phyloP scores from a whole-genome alignment of 2,329 filamentous ascomycete genomes.

The Aspergillus phoenicis region DNA sequence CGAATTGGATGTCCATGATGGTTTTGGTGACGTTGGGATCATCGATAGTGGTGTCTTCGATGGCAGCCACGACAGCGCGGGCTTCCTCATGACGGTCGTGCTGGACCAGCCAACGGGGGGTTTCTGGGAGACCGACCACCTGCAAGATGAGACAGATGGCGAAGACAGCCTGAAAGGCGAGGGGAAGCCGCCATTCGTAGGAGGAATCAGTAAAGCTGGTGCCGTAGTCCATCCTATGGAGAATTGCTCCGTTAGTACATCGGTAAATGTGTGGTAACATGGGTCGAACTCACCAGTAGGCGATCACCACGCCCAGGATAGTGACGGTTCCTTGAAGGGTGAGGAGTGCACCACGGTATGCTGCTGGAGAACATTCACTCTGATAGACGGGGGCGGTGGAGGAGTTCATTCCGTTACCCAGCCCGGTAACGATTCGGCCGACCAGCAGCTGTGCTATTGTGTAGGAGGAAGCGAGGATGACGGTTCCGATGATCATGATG shows the following conservation, averaged over 20 bases:
- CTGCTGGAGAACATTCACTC: constrained; percentile 32
- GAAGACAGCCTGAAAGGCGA: constrained; percentile 34
- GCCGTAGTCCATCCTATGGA: constrained; percentile 42
- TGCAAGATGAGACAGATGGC: constrained; percentile 30
- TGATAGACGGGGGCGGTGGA: constrained; percentile 34
- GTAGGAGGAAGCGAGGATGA: constrained; percentile 41
- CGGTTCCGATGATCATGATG: constrained; percentile 38
- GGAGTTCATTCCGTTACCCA: constrained; percentile 36
- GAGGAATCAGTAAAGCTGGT: constrained; percentile 43
- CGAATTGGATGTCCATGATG: constrained; percentile 26
- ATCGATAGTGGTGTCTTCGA: constrained; percentile 16
- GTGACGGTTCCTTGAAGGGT: constrained; percentile 31
- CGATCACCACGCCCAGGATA: constrained; percentile 27
- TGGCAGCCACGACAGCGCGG: constrained; percentile 27
- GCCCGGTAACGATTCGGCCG: constrained; percentile 51
- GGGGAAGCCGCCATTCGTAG: constrained; percentile 34
- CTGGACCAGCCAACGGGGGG: constrained; percentile 34
- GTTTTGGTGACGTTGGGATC: constrained; percentile 19
- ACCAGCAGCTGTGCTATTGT: constrained; percentile 51
- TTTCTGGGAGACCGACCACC: constrained; percentile 33
- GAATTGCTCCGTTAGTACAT: constrained; percentile 22
- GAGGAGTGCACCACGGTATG: constrained; percentile 29
- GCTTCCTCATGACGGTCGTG: constrained; percentile 31
- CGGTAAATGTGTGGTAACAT: constrained; percentile 4
- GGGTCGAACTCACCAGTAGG: constrained; percentile 22